Evolutionary conservation across 305 asterid genomes (phyloP), one percentile per base, ranked within the genome.

Genomic region (Caryopteris hybrid): DNA sequence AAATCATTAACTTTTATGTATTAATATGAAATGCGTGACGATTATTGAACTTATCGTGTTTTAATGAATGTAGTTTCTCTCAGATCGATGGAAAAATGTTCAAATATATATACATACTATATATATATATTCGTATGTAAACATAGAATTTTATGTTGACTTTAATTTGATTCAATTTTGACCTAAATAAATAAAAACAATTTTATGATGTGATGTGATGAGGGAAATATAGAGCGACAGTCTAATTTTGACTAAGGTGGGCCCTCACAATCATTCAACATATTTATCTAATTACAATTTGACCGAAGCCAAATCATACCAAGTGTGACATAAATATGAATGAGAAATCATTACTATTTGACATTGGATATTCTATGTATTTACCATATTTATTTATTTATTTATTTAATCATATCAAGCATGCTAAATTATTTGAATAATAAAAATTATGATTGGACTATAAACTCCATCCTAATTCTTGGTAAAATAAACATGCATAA

Each of bases 191-290:
- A 43, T 52, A 36, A 58, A 51, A 31, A 34, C 39, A 53, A 34
- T 14, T 23, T 17, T 0, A n/a, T n/a, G n/a, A 1, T 48, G 9
- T 41, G 4, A 47, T 53, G 56, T 25, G 66, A 34, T 16, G 3
- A 34, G 12, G 34, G 21, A 41, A 51, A 17, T 36, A 27, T 64
- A 58, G n/a, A n/a, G 10, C 27, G 57, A 42, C 61, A 56, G 52
- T 58, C 42, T 42, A 58, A 9, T 53, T 71, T 76, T 71, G 78
- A 77, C 75, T 72, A 46, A 14, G 57, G 69, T 77, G 77, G 78
- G 68, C 81, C 81, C 64, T 67, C 0, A 20, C 64, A 66, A 54
- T 66, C 34, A 66, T 76, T 53, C 59, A 43, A 39, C 33, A 20
- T 45, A 27, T 21, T 43, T 66, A 61, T 66, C n/a, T 60, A 57